phyloP scores from a whole-genome alignment of 2,329 filamentous ascomycete species.

The Graphium sp. region DNA sequence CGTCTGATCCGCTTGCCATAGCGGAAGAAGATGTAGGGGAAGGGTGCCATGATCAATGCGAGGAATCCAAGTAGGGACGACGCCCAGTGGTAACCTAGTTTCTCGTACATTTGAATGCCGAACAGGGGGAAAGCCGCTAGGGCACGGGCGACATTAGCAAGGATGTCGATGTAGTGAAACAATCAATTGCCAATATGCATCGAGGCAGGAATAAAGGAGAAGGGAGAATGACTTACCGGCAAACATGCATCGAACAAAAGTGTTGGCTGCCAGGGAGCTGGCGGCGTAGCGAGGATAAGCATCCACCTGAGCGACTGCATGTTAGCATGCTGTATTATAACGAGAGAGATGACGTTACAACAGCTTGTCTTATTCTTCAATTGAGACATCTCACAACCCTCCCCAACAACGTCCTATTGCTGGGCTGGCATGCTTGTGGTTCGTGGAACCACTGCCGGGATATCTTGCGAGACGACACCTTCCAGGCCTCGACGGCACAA shows the following conservation, averaged over 20 bases:
- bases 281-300: slow-evolving; percentile 63
- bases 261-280: slow-evolving; percentile 68
- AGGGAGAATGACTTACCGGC: slow-evolving; percentile 31
- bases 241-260: slow-evolving; percentile 62
- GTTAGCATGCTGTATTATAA: slow-evolving; percentile 5
- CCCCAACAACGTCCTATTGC: too few relatives aligned
- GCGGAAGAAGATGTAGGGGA: slow-evolving; percentile 45
- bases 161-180: not conserved
- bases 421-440: too few relatives aligned
- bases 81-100: slow-evolving; percentile 55
- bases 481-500: too few relatives aligned
- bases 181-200: not conserved
- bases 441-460: too few relatives aligned
- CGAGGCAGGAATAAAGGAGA: slow-evolving; percentile 1
- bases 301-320: slow-evolving; percentile 35
- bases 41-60: slow-evolving; percentile 43
- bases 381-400: too few relatives aligned
- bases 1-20: slow-evolving; percentile 43
- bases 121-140: slow-evolving; percentile 64
- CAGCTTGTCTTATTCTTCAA: too few relatives aligned
- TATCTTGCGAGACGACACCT: too few relatives aligned
- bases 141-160: slow-evolving; percentile 6
- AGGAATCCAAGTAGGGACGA: slow-evolving; percentile 44
- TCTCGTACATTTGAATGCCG: slow-evolving; percentile 54
- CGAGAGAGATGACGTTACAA: slow-evolving; percentile 3